phyloP scores from a whole-genome alignment of 495 filamentous ascomycete genomes.

The Cudoniella acicularis region DNA sequence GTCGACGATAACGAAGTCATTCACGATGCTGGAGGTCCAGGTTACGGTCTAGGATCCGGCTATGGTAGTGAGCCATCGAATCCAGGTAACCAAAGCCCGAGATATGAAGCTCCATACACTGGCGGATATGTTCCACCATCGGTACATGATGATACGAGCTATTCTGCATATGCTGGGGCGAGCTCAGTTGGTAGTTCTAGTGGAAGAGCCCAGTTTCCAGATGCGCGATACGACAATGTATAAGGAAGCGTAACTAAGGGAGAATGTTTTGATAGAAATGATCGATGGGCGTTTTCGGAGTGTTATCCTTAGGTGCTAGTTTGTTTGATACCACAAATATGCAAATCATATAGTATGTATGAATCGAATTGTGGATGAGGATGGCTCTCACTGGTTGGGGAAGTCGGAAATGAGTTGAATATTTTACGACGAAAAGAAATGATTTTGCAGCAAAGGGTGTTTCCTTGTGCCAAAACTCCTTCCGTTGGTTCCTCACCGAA shows the following conservation, averaged over 20 bases:
- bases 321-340: not conserved
- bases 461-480: no score
- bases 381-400: not conserved
- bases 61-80: no score
- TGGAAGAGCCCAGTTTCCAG: constrained; percentile 21
- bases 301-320: not conserved
- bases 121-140: constrained; percentile 17
- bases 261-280: constrained; percentile 10
- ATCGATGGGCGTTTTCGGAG: not conserved
- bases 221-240: constrained; percentile 21
- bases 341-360: not conserved
- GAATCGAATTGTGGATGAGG: not conserved
- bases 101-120: constrained; percentile 11
- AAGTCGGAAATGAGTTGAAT: not conserved
- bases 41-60: no score
- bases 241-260: not conserved
- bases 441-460: no score
- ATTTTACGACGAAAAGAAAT: no score
- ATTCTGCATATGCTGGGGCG: constrained; percentile 17
- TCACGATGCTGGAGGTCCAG: constrained; percentile 1
- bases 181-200: not conserved
- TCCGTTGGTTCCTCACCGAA: no score
- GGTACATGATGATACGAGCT: constrained; percentile 22
- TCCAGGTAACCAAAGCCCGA: not conserved
- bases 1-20: constrained; percentile 21